phyloP scores from a whole-genome alignment of 768 basidiomycete genomes.

The Tylopilus sp. region DNA sequence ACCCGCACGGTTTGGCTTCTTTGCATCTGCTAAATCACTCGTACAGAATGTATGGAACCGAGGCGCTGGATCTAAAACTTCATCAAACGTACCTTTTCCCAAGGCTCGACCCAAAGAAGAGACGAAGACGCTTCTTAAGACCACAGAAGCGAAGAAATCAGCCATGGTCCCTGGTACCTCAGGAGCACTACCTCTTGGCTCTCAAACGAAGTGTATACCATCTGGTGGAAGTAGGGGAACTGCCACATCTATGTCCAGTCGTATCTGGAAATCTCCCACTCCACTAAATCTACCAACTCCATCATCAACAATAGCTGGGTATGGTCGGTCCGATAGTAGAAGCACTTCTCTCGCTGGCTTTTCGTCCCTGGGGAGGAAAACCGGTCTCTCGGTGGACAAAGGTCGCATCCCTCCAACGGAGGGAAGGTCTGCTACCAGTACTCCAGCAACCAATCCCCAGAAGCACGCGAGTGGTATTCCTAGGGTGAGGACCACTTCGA shows the following conservation, averaged over 20 bases:
- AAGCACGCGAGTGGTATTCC: conserved; percentile 12
- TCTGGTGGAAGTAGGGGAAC: conserved; percentile 12
- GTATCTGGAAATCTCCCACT: conserved; percentile 20
- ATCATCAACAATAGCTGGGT: conserved; percentile 17
- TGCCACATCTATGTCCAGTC: conserved; percentile 14
- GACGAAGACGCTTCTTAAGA: conserved; percentile 11
- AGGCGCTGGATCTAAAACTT: conserved; percentile 34
- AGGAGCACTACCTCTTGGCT: conserved; percentile 15
- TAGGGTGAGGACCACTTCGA: conserved; percentile 37
- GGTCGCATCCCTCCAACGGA: conserved; percentile 28
- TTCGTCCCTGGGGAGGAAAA: conserved; percentile 40
- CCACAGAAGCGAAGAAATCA: conserved; percentile 20
- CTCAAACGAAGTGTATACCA: conserved; percentile 16
- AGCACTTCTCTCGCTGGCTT: conserved; percentile 22
- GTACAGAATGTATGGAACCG: conserved; percentile 75
- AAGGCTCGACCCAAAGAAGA: conserved; percentile 21
- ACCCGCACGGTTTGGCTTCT: conserved; percentile 63
- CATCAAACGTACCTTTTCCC: conserved; percentile 26
- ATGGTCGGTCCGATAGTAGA: conserved; percentile 13
- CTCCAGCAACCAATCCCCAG: conserved; percentile 4
- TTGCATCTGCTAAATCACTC: conserved; percentile 64
- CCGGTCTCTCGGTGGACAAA: conserved; percentile 24
- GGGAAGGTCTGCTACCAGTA: conserved; percentile 18
- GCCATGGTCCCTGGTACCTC: conserved; percentile 19
- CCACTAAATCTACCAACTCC: conserved; percentile 11